Evolutionary conservation across 2,329 filamentous ascomycete species (phyloP).

Genomic region (Proliferodiscus dingleyae): DNA sequence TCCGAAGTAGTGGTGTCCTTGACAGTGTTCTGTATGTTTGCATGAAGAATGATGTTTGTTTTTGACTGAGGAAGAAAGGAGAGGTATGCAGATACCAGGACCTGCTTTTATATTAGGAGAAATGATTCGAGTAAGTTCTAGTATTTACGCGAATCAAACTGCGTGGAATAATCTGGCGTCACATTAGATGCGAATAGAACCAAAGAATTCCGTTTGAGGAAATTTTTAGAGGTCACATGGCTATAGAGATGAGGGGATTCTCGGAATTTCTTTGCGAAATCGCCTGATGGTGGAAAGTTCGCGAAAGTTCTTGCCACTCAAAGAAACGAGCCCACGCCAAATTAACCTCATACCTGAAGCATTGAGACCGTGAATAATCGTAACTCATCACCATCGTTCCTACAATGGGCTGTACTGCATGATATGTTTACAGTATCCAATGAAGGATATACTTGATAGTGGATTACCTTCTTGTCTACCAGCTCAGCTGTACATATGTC

Average conservation of each 20-base stretch:
- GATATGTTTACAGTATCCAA: too few species aligned
- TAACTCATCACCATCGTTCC: too few species aligned
- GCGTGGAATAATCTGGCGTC: constrained; percentile 14
- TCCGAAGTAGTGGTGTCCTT: constrained; percentile 15
- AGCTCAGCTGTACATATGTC: too few species aligned
- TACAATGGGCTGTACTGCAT: too few species aligned
- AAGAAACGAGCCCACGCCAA: too few species aligned
- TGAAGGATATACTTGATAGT: too few species aligned
- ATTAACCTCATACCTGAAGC: too few species aligned
- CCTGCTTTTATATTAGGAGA: constrained; percentile 17
- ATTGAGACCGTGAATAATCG: too few species aligned
- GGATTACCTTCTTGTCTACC: too few species aligned
- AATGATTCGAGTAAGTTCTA: constrained; percentile 11
- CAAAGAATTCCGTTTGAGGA: background rate
- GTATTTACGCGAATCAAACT: constrained; percentile 10
- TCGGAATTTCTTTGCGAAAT: background rate
- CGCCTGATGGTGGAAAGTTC: too few species aligned
- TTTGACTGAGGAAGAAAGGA: constrained; percentile 9
- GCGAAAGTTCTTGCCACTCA: too few species aligned
- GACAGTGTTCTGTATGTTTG: constrained; percentile 19
- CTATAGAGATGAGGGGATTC: constrained; percentile 1
- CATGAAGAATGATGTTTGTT: constrained; percentile 19
- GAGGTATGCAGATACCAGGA: background rate
- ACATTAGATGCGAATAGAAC: constrained; percentile 8
- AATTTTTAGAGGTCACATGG: background rate